These are phyloP conservation scores for Trichoderma arundinaceum DNA, from an alignment of 2,329 filamentous ascomycete genomes.

Conservation along the genomic window DNA sequence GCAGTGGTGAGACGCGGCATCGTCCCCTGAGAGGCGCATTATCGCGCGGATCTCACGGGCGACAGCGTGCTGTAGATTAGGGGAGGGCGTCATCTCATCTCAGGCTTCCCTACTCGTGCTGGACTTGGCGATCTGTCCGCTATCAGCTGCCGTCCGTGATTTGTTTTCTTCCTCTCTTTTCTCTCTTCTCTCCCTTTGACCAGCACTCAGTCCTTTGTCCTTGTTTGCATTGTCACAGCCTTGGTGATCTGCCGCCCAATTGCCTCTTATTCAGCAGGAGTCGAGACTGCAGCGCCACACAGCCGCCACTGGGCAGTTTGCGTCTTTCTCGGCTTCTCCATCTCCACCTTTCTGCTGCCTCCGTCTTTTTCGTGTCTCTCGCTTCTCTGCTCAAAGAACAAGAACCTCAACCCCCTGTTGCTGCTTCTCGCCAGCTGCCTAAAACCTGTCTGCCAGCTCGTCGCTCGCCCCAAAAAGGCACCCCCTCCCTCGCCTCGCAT, in stretches of 20 bases:
- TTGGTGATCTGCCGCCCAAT: not conserved
- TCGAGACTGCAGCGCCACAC: constrained; percentile 16
- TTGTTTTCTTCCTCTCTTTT: not conserved
- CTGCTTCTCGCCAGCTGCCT: not conserved
- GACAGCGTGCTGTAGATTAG: constrained; percentile 28
- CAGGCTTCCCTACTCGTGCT: constrained; percentile 4
- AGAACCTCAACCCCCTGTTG: constrained; percentile 10
- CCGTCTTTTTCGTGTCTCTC: constrained; percentile 17
- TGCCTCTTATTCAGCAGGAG: constrained; percentile 15
- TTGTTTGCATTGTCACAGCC: not conserved
- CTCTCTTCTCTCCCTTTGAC: not conserved
- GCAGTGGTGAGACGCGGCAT: constrained; percentile 5
- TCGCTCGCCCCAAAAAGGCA: constrained; percentile 4
- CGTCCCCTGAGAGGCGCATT: constrained; percentile 28
- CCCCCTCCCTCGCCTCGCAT: constrained; percentile 9
- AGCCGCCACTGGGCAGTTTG: constrained; percentile 14
- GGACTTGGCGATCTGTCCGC: constrained; percentile 14
- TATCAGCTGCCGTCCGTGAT: not conserved
- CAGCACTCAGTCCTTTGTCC: not conserved
- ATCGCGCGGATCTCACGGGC: constrained; percentile 25
- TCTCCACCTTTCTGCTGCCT: constrained; percentile 21
- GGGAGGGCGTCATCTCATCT: constrained; percentile 24
- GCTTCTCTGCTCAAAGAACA: not conserved
- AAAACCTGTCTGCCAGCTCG: constrained; percentile 4
- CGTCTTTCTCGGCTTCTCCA: not conserved